phyloP scores from a whole-genome alignment of 2,329 filamentous ascomycete species.

The Hypoxylon sp. region DNA sequence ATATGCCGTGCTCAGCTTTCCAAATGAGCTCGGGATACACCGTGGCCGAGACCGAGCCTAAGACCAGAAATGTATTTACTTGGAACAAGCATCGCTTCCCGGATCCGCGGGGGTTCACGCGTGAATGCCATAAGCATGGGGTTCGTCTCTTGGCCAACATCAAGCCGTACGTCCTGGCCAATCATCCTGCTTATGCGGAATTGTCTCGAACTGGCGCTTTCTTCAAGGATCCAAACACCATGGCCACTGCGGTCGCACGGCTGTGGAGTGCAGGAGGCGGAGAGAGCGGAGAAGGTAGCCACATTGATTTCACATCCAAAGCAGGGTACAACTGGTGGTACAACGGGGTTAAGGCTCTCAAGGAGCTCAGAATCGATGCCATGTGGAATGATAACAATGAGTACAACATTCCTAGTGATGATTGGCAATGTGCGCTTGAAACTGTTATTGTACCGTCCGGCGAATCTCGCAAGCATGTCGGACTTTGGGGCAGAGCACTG shows the following conservation, averaged over 20 bases:
- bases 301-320: constrained; percentile 80
- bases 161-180: constrained; percentile 78
- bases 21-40: constrained; percentile 83
- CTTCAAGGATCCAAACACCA: constrained; percentile 72
- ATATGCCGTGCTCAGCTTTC: constrained; percentile 78
- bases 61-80: constrained; percentile 78
- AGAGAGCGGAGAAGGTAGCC: constrained; percentile 77
- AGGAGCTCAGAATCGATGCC: constrained; percentile 75
- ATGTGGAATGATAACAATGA: constrained; percentile 89
- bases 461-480: constrained; percentile 65
- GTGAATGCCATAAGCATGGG: constrained; percentile 73
- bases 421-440: constrained; percentile 74
- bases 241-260: constrained; percentile 69
- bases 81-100: constrained; percentile 81
- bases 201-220: constrained; percentile 72
- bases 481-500: constrained; percentile 77
- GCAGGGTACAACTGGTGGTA: constrained; percentile 80
- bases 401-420: constrained; percentile 76
- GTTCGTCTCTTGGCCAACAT: constrained; percentile 79
- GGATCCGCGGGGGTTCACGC: constrained; percentile 74
- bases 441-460: constrained; percentile 57
- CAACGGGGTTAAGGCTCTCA: constrained; percentile 74
- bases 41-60: constrained; percentile 75
- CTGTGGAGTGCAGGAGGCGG: constrained; percentile 82
- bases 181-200: constrained; percentile 75